Evolutionary conservation across 78 protist genomes (phyloP).

Genomic region (Pigoraptor vietnamica): DNA sequence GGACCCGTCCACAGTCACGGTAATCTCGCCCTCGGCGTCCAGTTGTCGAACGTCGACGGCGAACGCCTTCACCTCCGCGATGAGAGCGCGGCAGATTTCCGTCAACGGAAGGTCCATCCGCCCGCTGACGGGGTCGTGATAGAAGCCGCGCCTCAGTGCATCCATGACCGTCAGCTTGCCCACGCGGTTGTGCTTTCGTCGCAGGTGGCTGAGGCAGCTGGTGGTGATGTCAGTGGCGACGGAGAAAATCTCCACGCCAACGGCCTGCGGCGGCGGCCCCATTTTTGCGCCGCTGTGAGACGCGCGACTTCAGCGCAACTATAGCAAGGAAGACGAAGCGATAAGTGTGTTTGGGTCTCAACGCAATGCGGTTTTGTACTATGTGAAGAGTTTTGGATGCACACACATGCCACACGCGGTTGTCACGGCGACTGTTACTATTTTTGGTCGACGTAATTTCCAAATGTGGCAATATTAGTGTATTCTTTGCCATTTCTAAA

Average conservation of each 20-base stretch:
- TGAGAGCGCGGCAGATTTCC: neutral
- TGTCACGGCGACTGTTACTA: too few species aligned
- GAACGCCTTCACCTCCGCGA: neutral
- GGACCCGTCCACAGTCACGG: neutral
- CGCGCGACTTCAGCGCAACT: too few species aligned
- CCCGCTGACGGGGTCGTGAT: neutral
- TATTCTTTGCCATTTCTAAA: too few species aligned
- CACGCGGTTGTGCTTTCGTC: neutral
- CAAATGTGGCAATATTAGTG: too few species aligned
- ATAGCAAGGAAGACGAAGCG: too few species aligned
- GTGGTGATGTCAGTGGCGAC: neutral
- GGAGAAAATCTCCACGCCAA: neutral
- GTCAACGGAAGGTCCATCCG: neutral
- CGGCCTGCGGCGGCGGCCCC: too few species aligned
- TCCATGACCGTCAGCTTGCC: neutral
- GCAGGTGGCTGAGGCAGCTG: neutral
- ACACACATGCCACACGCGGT: too few species aligned
- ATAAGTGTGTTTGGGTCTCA: too few species aligned
- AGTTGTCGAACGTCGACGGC: neutral
- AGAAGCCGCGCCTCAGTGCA: neutral
- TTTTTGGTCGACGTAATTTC: too few species aligned
- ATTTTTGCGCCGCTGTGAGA: too few species aligned
- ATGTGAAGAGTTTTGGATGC: too few species aligned
- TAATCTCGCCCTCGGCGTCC: neutral
- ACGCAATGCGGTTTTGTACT: too few species aligned